Evolutionary conservation across 2,329 filamentous ascomycete species (phyloP), one percentile per base, ranked within the genome.

Genomic region (Talaromyces verruculosus): DNA sequence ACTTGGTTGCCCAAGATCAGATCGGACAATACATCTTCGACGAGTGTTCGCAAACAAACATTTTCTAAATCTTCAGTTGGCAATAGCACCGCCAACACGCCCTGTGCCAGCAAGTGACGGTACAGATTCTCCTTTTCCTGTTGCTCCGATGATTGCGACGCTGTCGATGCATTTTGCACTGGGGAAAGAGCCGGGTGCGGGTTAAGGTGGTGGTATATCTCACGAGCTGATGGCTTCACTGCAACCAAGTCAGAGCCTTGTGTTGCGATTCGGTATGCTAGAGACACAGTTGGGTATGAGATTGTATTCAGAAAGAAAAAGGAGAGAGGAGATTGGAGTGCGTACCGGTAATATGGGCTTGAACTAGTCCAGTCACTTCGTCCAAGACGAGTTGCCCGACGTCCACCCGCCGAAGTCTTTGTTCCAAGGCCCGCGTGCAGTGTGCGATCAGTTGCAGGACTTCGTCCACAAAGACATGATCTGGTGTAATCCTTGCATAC

Each of bases 41-140:
- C 90, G 68, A 99, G 83, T 41, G 91, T 86, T 65, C 91, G 90
- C 72, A 98, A 83, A 76, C 92, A 96, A 63, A 87, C 87, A 76
- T 97, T 98, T 73, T 94, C 88, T 45, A 98, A 83, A 76, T 98
- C 94, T 73, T 98, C 94, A 17, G 93, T 95, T 10, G 95, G 95
- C 22, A 99, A 84, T 17, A 99, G 85, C 62, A 97, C 84, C 28
- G 92, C 89, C 68, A 99, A 82, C 43, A 93, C 84, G 35, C 90
- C 91, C 74, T 93, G 89, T 17, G 93, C 89, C n/a, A 98, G 84
- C 65, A 98, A 82, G 74, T 96, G 92, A 71, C 94, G 90, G 82
- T 97, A 98, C 55, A 87, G 84, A 30, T 85, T 84, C 80, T 98
- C 95, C 73, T 93, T 94, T 68, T 90, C 86, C 65, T 83, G 82